Percentiles rank a stretch among this genome's conserved stretches.
phyloP scores from a whole-genome alignment of 805 yeast species.

The Metschnikowia arizonensis region DNA sequence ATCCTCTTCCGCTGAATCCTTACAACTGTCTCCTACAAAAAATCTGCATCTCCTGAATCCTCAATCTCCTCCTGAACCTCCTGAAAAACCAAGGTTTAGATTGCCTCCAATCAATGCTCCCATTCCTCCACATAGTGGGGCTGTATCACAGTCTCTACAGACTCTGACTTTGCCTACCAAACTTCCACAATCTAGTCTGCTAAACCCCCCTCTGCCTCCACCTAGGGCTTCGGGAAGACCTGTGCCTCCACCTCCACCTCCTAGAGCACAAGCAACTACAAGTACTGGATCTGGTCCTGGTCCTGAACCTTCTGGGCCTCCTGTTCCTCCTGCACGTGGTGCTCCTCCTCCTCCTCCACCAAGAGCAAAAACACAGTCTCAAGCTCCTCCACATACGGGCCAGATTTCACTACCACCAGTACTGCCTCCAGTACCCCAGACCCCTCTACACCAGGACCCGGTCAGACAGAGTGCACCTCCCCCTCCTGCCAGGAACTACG shows the following conservation, averaged over 20 bases:
- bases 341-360: conserved; percentile 6
- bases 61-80: background rate
- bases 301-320: background rate
- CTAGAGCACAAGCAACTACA: background rate
- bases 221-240: conserved; percentile 1
- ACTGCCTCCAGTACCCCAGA: conserved; percentile 2
- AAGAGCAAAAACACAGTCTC: conserved; percentile 1
- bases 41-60: conserved; percentile 8
- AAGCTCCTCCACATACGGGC: background rate
- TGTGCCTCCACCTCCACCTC: conserved; percentile 6
- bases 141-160: background rate
- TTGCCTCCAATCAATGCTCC: conserved; percentile 12
- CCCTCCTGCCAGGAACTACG: conserved; percentile 1
- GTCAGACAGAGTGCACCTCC: conserved; percentile 1
- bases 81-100: conserved; percentile 8
- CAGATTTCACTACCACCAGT: background rate
- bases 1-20: too few relatives aligned
- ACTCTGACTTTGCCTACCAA: background rate
- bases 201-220: background rate
- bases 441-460: too few relatives aligned
- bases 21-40: conserved; percentile 1
- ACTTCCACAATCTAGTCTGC: background rate
- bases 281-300: background rate
- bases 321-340: conserved; percentile 4
- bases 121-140: conserved; percentile 4